Conservation (phyloP, 495 filamentous ascomycete genomes). For the Terfezia boudieri region DNA sequence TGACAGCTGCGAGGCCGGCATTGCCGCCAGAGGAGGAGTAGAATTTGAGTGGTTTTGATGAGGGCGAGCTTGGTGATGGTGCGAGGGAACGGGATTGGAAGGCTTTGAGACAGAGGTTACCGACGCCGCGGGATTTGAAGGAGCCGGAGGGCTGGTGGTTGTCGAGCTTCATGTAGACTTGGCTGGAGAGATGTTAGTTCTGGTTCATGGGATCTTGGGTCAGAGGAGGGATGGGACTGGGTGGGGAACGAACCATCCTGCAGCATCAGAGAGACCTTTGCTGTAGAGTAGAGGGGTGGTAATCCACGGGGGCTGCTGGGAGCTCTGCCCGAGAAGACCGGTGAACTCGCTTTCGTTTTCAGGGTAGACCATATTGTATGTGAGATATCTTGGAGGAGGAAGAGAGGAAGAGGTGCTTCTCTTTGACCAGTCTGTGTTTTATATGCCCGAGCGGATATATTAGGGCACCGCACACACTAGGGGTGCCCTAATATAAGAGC, state of each 20-base stretch:
- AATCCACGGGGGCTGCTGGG: conserved; percentile 14
- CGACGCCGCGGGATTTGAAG: conserved; percentile 88
- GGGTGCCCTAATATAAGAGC: no score
- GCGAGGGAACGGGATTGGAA: conserved; percentile 21
- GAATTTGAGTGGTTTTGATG: conserved; percentile 31
- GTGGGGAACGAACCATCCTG: conserved; percentile 33
- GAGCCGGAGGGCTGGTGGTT: conserved; percentile 80
- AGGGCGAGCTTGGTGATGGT: conserved; percentile 21
- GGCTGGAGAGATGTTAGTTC: conserved; percentile 21
- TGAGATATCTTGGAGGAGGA: no score
- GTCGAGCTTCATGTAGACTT: conserved; percentile 82
- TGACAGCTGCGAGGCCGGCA: conserved; percentile 75
- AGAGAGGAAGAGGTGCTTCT: no score
- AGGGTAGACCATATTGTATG: no score
- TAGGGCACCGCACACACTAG: no score
- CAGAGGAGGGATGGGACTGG: background rate
- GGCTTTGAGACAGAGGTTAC: conserved; percentile 46
- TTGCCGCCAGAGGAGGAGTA: conserved; percentile 79
- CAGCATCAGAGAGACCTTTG: conserved; percentile 35
- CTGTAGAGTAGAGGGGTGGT: conserved; percentile 41
- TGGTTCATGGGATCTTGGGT: background rate
- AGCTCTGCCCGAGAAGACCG: no score
- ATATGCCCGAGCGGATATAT: no score
- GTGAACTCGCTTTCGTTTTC: no score
- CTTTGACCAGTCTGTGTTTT: no score